Conservation (phyloP, 306 rosid genomes). For the Senna tora region DNA sequence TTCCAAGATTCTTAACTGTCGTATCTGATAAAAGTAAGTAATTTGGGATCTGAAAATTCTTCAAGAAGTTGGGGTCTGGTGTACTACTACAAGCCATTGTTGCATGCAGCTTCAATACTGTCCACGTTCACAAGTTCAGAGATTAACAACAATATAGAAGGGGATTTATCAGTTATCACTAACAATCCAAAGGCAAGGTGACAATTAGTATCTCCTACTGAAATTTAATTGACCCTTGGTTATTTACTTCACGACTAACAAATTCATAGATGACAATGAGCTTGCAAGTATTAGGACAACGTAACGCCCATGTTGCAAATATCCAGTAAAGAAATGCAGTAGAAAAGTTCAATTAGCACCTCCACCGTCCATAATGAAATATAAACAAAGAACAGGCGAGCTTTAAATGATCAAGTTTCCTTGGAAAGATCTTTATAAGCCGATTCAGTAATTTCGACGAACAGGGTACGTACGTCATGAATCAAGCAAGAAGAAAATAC, state of each 20-base stretch:
- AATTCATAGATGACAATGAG: neutral
- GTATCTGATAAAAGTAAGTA: slow-evolving; percentile 58
- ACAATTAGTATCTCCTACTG: neutral
- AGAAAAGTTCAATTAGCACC: slow-evolving; percentile 7
- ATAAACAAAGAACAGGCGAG: neutral
- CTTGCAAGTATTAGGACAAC: neutral
- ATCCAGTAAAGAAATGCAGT: neutral
- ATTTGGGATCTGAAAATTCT: slow-evolving; percentile 66
- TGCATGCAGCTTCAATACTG: slow-evolving; percentile 44
- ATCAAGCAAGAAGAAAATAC: neutral
- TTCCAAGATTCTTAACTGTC: slow-evolving; percentile 28
- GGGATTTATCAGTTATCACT: neutral
- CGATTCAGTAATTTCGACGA: neutral
- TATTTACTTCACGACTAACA: neutral
- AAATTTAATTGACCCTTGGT: neutral
- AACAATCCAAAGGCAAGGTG: neutral
- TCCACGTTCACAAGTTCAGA: neutral
- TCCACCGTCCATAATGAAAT: neutral
- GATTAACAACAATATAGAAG: slow-evolving; percentile 8
- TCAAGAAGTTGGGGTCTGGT: slow-evolving; percentile 41
- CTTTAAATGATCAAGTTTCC: neutral
- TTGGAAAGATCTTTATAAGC: neutral
- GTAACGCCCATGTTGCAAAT: neutral
- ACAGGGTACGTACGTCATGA: neutral
- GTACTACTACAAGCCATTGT: slow-evolving; percentile 50